Percentiles rank a stretch among this genome's conserved stretches.
Evolutionary conservation across 1,139 yeast species (phyloP).

Genomic region (Geotrichum candidum): DNA sequence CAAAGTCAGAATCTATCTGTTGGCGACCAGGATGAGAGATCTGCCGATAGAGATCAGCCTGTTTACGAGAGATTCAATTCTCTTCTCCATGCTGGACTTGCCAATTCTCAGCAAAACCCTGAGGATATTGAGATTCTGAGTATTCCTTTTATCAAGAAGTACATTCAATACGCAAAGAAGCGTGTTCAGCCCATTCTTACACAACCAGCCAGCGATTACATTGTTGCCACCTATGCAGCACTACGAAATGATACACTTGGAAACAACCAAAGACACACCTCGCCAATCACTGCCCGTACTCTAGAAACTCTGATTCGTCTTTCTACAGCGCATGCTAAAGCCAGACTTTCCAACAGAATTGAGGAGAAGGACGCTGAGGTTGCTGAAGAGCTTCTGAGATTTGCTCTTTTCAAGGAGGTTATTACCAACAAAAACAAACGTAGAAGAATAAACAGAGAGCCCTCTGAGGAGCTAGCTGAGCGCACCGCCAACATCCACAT

Average conservation of each 20-base stretch:
- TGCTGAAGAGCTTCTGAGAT: conserved; percentile 80
- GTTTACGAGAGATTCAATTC: conserved; percentile 82
- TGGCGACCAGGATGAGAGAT: conserved; percentile 52
- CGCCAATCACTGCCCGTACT: conserved; percentile 97
- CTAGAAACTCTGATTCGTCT: conserved; percentile 92
- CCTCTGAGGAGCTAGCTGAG: conserved; percentile 20
- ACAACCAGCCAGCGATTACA: conserved; percentile 70
- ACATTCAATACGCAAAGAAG: conserved; percentile 89
- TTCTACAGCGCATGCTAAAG: conserved; percentile 95
- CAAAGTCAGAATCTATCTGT: conserved; percentile 67
- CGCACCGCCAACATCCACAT: conserved; percentile 20
- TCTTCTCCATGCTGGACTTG: conserved; percentile 75
- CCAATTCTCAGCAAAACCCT: conserved; percentile 32
- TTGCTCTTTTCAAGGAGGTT: conserved; percentile 78
- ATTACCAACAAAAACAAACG: conserved; percentile 30
- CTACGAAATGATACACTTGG: conserved; percentile 77
- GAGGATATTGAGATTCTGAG: conserved; percentile 60
- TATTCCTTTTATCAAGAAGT: conserved; percentile 83
- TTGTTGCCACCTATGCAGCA: conserved; percentile 72
- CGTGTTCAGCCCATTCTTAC: conserved; percentile 80
- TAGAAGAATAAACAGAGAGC: conserved; percentile 28
- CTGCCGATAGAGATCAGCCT: conserved; percentile 46
- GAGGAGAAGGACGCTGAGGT: conserved; percentile 75
- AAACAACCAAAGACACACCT: conserved; percentile 70
- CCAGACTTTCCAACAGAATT: conserved; percentile 70